Conservation (phyloP, 345 rosid species). For the Citrus cavaleriei region DNA sequence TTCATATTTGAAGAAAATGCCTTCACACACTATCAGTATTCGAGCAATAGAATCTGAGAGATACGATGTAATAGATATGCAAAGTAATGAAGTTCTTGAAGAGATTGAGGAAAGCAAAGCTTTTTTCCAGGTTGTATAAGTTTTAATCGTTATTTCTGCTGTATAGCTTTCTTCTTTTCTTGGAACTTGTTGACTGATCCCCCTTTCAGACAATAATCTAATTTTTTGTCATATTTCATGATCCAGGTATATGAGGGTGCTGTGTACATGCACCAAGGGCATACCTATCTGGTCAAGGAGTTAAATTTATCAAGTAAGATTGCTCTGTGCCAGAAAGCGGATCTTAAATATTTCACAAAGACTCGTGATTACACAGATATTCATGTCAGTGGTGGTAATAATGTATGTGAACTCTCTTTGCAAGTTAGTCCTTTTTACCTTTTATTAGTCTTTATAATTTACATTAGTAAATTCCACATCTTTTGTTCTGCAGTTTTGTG, state of each 20-base stretch:
- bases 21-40: constrained; percentile 61
- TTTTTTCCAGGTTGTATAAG: constrained; percentile 71
- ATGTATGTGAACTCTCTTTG: constrained; percentile 42
- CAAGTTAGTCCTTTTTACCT: not conserved
- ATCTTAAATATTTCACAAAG: constrained; percentile 73
- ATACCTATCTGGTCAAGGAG: constrained; percentile 73
- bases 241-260: constrained; percentile 81
- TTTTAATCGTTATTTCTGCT: not conserved
- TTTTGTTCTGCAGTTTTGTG: constrained; percentile 4
- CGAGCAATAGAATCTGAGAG: constrained; percentile 81
- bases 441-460: not conserved
- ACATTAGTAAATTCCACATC: not conserved
- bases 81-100: constrained; percentile 55
- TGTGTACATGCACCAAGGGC: constrained; percentile 83
- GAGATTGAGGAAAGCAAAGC: constrained; percentile 97
- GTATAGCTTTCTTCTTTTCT: not conserved
- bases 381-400: constrained; percentile 68
- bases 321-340: constrained; percentile 65
- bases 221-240: constrained; percentile 9
- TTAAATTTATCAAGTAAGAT: constrained; percentile 54
- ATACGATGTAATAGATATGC: constrained; percentile 57
- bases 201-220: not conserved
- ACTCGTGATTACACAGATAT: constrained; percentile 78
- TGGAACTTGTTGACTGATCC: not conserved
- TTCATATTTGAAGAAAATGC: constrained; percentile 51